These are phyloP conservation scores for Phaeosphaeria sp. DNA, from an alignment of 2,329 filamentous ascomycete genomes.

Conservation along the genomic window DNA sequence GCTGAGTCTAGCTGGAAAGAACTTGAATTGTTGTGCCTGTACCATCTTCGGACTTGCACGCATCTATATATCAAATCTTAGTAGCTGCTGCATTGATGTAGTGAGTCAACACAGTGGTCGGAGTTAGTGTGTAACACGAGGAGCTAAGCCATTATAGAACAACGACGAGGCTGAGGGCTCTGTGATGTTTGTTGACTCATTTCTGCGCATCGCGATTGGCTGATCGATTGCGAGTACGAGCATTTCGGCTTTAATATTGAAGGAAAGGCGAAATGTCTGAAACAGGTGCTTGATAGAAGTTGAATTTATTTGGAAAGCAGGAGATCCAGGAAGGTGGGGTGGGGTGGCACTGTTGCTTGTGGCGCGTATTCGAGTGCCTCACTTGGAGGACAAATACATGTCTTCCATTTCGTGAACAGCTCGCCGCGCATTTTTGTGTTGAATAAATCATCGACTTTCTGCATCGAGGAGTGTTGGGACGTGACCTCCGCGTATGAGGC, in stretches of 20 bases:
- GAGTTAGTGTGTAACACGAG: background rate
- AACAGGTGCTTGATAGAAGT: background rate
- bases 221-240: background rate
- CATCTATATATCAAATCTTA: background rate
- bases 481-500: conserved; percentile 3
- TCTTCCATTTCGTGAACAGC: too few relatives aligned
- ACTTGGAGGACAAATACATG: too few relatives aligned
- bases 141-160: background rate
- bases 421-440: too few relatives aligned
- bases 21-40: background rate
- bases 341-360: too few relatives aligned
- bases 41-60: background rate
- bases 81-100: background rate
- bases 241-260: background rate
- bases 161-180: background rate
- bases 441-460: too few relatives aligned
- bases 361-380: too few relatives aligned
- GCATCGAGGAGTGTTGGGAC: too few relatives aligned
- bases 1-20: background rate
- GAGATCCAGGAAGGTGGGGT: too few relatives aligned
- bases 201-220: background rate
- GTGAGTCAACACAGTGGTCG: background rate
- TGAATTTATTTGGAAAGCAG: background rate
- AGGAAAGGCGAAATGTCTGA: background rate
- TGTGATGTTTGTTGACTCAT: background rate